Conservation (phyloP, 2,329 filamentous ascomycete species). For the Byssothecium circinans region DNA sequence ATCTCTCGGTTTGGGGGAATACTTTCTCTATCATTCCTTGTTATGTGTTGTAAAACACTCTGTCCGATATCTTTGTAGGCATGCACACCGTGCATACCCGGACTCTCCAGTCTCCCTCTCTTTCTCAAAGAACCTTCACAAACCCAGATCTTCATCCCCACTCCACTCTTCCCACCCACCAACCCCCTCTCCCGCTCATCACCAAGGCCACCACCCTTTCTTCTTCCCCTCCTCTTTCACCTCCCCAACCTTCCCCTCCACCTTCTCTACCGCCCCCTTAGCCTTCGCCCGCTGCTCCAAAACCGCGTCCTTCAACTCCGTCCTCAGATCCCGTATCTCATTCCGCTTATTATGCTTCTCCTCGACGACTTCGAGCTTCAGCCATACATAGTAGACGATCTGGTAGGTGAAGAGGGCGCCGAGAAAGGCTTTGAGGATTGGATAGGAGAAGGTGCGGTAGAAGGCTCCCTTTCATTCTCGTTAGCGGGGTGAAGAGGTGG, state of each 20-base stretch:
- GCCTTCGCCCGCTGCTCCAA: slow-evolving; percentile 16
- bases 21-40: too few species aligned
- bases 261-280: slow-evolving; percentile 10
- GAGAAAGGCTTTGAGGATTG: slow-evolving; percentile 72
- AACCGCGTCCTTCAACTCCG: slow-evolving; percentile 26
- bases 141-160: too few species aligned
- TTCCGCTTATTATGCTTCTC: slow-evolving; percentile 56
- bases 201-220: not conserved
- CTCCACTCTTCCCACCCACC: too few species aligned
- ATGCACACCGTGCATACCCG: too few species aligned
- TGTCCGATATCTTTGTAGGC: too few species aligned
- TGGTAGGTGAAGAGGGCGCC: slow-evolving; percentile 79
- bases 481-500: not conserved
- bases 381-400: slow-evolving; percentile 72
- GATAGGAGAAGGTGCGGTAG: slow-evolving; percentile 74
- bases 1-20: too few species aligned
- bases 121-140: too few species aligned
- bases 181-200: too few species aligned
- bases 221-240: not conserved
- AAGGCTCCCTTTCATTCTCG: slow-evolving; percentile 58
- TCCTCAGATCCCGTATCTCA: slow-evolving; percentile 24
- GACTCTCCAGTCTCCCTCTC: too few species aligned
- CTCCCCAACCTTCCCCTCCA: slow-evolving; percentile 3
- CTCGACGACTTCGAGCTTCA: slow-evolving; percentile 73
- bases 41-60: too few species aligned